Base-by-base conservation (phyloP, 176 grass and related monocot species). In the Bromus sterilis region DNA sequence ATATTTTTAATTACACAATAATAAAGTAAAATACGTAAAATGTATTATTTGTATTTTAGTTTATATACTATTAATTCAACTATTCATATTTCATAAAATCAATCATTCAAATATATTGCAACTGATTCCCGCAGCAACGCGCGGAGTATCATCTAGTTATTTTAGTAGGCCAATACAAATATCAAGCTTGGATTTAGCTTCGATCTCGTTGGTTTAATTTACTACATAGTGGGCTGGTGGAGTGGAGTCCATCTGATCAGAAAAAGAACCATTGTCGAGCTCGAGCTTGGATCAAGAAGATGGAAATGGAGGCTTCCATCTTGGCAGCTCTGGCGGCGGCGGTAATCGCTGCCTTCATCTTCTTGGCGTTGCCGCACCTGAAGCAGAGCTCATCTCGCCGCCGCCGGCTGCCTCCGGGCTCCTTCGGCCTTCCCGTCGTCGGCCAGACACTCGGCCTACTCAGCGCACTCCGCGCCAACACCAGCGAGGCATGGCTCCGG, bases 401-500 rank as follows among this genome's bases (percentile, higher is more conserved):
- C 16, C 63, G 63, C 16, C 67, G 8, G 30, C 48, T 55, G 30
- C 48, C 31, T 31, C 43, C 72, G 1, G 83, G 83, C 1, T 75
- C 78, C 18, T 37, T 86, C 1, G 79, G 79, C 34, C 28, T 86
- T 0, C 83, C 83, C 20, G 1, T 86, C 46, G 24, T 90, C 44
- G 79, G 88, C 4, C 74, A 90, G 34, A 90, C 79, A 64, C 35
- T 83, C 1, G 24, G 43, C 74, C 60, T 86, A 16, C 28, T 83
- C 6, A 51, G 44, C 21, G 79, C 88, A 66, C 74, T 90, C 74
- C 55, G 65, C 26, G 25, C 41, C 74, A 90, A 83, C 79, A 83
- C 56, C 33, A 66, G 16, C 37, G 78, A 90, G 55, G 79, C 78
- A 43, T 90, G 84, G 79, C 74, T 90, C 46, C 66, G 49, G 2